phyloP scores from a whole-genome alignment of 495 filamentous ascomycete species.

The Clohesyomyces aquaticus region DNA sequence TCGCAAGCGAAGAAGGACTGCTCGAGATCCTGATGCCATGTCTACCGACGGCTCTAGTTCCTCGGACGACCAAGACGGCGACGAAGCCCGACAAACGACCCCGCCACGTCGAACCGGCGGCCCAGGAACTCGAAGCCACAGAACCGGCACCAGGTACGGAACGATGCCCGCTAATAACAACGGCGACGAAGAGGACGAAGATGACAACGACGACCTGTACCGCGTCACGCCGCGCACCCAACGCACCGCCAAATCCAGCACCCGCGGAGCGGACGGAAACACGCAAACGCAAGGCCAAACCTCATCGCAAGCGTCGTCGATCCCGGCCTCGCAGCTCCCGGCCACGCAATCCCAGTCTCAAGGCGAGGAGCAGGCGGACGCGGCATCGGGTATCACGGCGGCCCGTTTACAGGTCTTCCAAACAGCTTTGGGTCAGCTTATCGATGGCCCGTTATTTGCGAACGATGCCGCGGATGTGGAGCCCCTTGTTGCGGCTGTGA shows the following conservation, averaged over 20 bases:
- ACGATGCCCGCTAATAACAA: slow-evolving; percentile 41
- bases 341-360: slow-evolving; percentile 58
- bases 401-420: slow-evolving; percentile 75
- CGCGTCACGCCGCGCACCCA: slow-evolving; percentile 58
- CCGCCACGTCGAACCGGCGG: slow-evolving; percentile 45
- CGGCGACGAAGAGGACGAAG: slow-evolving; percentile 58
- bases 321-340: slow-evolving; percentile 67
- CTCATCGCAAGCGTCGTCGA: slow-evolving; percentile 67
- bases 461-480: slow-evolving; percentile 78
- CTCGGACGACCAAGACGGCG: slow-evolving; percentile 53
- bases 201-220: slow-evolving; percentile 61
- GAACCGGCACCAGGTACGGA: slow-evolving; percentile 10
- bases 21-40: slow-evolving; percentile 46
- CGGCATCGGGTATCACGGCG: slow-evolving; percentile 56
- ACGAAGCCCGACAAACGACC: slow-evolving; percentile 50
- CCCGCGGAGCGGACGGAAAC: too few relatives aligned
- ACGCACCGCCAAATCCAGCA: slow-evolving; percentile 48
- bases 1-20: slow-evolving; percentile 66
- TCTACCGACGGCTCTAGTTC: slow-evolving; percentile 45
- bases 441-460: slow-evolving; percentile 76
- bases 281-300: slow-evolving; percentile 43
- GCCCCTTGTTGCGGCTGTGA: slow-evolving; percentile 77
- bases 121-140: slow-evolving; percentile 57
- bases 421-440: slow-evolving; percentile 73
- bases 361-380: slow-evolving; percentile 7